Evolutionary conservation across 2,329 filamentous ascomycete species (phyloP), one percentile per base, ranked within the genome.

Genomic region (Alternaria rosae): DNA sequence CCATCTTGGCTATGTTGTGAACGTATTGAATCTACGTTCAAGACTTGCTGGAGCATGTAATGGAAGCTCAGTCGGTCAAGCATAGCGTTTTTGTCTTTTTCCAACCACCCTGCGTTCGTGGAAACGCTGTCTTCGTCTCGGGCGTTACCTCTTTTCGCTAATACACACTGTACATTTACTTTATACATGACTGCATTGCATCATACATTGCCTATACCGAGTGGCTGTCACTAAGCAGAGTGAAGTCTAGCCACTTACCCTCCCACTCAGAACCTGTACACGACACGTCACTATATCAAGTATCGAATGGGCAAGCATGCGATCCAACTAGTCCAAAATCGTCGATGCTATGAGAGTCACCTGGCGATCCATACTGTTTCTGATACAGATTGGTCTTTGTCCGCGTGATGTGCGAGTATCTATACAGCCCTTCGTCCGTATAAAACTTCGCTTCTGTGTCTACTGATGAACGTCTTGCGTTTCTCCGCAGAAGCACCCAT

Each of bases 1-100:
- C 68, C 17, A 66, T 64, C 20, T 53, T 73, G 9, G 71, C 47
- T 38, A 51, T 51, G 47, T 32, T 51, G 4, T 51, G 6, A 51
- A 17, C 30, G 4, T 5, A 38, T 15, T n/a, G 47, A 21, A 51
- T 38, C 2, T 21, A 7, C 12, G 10, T 12, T 15, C 2, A 51
- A 51, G 20, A 20, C 21, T 51, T 25, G 47, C 20, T 38, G 10
- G 17, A 38, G 13, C 13, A 21, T 17, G 1, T 15, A 6, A 38
- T 3, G 8, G 35, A 51, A 21, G 12, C 20, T 17, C n/a, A 21
- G 13, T 3, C 15, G 28, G 28, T 15, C 9, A 0, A 25, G 4
- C 20, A 25, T 38, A n/a, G 6, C 47, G 2, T 13, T 21, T 1
- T 17, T 12, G 0, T n/a, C 13, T 8, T 9, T 25, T 17, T 17